Evolutionary conservation across 768 basidiomycete genomes (phyloP), one percentile per base, ranked within the genome.

Genomic region (Suillus subaureus): DNA sequence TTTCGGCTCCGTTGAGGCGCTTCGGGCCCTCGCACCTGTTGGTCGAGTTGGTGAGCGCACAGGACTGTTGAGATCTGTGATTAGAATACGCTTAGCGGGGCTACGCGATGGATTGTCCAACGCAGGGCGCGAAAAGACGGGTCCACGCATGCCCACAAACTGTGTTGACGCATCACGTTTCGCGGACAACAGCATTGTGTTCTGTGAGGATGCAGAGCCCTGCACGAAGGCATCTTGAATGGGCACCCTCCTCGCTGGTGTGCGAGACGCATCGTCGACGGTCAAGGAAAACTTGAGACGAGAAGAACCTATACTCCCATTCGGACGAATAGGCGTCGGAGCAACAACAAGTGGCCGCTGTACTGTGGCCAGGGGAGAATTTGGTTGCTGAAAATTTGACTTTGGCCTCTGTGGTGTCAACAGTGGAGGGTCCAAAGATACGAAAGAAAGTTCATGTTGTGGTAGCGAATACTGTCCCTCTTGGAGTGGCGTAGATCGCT

Each of bases 161-260:
- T 68, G 70, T 7, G 69, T 67, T 65, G 64, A 54, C n/a, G 64
- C 69, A 13, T 75, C 77, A 40, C 73, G 65, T 18, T 45, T 65
- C 12, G 64, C 62, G 54, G 78, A 74, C 16, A 82, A 69, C 31
- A 79, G 80, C 45, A 75, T 72, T 5, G 78, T 78, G 68, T 84
- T 87, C 66, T 81, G 78, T 3, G 83, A 79, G 0, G 87, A 87
- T 26, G 84, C 71, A 63, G 82, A 81, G 5, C 85, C 85, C 52
- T 82, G 79, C 9, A 78, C 76, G 64, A 87, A 75, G 3, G 84
- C 86, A 67, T 86, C 76, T 45, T 81, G 76, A 7, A 90, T 81
- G 18, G 85, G 84, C 58, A 92, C 84, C 65, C 90, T 82, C 56
- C 86, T 84, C 2, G 90, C 89, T 47, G 90, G 90, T 5, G 89